phyloP scores from a whole-genome alignment of 352 stramenopile species.

The Blastocystis sp. region DNA sequence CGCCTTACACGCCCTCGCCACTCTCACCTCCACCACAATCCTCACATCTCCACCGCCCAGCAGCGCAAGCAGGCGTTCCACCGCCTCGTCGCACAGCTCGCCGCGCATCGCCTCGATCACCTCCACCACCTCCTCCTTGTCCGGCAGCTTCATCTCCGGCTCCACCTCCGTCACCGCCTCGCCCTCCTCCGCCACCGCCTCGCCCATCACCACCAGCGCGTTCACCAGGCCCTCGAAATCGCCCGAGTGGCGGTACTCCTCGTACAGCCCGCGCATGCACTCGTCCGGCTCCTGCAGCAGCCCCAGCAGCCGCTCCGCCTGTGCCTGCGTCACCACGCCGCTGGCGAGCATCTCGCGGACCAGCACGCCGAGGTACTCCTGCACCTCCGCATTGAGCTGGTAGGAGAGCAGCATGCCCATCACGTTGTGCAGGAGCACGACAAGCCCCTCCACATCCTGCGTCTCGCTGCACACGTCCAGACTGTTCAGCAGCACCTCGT shows the following conservation, averaged over 20 bases:
- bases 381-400: neutral
- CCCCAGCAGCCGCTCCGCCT: neutral
- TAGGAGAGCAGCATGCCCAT: slow-evolving; percentile 23
- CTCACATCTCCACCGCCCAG: slow-evolving; percentile 32
- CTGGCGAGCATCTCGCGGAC: slow-evolving; percentile 7
- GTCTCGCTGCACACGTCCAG: slow-evolving; percentile 35
- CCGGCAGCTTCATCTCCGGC: neutral
- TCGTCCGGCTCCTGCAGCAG: slow-evolving; percentile 21
- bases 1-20: neutral
- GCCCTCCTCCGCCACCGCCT: neutral
- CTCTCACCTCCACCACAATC: slow-evolving; percentile 5
- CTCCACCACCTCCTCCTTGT: neutral
- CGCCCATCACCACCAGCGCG: slow-evolving; percentile 8
- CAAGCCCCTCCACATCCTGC: slow-evolving; percentile 2
- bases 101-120: neutral
- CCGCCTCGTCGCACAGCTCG: neutral
- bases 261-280: slow-evolving; percentile 4
- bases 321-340: neutral
- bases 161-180: neutral
- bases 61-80: neutral
- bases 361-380: slow-evolving; percentile 16
- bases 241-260: slow-evolving; percentile 26
- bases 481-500: slow-evolving; percentile 27
- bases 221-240: slow-evolving; percentile 61
- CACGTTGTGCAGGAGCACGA: slow-evolving; percentile 1